phyloP scores from a whole-genome alignment of 192 early-diverging fungal species.

The Gaertneriomyces semiglobifer region DNA sequence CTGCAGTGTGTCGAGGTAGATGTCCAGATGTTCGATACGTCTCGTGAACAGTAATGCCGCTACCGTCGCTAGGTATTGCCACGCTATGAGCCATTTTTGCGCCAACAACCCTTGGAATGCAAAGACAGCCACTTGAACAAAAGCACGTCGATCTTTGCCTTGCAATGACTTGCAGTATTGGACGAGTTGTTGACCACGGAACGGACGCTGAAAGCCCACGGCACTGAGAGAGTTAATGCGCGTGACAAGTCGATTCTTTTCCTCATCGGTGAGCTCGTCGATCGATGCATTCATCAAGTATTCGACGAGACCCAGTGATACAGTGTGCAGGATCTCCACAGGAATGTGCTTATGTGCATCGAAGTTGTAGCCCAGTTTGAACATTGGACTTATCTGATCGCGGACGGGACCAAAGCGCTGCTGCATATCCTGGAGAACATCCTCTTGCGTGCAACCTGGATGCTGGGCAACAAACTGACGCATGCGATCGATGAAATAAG shows the following conservation, averaged over 20 bases:
- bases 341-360: background rate
- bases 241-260: background rate
- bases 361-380: too few species aligned
- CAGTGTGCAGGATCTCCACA: constrained; percentile 9
- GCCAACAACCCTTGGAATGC: background rate
- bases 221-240: background rate
- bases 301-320: constrained; percentile 1
- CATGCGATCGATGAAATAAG: too few species aligned
- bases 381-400: too few species aligned
- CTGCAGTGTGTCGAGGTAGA: background rate
- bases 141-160: background rate
- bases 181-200: background rate
- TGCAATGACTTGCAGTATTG: background rate
- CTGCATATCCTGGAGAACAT: too few species aligned
- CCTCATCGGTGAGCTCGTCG: background rate
- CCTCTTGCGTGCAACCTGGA: too few species aligned
- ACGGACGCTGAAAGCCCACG: background rate
- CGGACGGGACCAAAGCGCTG: too few species aligned
- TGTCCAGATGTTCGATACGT: background rate
- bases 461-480: too few species aligned
- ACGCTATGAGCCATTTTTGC: background rate
- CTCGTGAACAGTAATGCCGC: background rate
- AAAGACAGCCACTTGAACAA: background rate
- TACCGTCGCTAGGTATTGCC: background rate
- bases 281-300: background rate